Percentiles rank a stretch among this genome's conserved stretches.
Evolutionary conservation across 2,329 filamentous ascomycete genomes (phyloP).

Genomic region (Botryosphaeria agaves): DNA sequence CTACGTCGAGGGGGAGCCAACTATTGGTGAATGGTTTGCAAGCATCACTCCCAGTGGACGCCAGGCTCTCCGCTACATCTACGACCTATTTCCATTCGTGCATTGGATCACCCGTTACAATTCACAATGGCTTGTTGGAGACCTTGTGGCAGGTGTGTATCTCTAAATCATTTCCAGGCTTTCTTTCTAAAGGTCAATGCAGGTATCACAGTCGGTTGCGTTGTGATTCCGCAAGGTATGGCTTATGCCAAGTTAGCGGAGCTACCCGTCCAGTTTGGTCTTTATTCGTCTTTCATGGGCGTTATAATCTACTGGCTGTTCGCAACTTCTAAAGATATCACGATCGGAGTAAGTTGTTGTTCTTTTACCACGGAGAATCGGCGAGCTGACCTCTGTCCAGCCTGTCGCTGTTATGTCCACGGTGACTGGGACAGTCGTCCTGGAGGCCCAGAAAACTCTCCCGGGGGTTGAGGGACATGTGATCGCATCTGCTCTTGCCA

Average conservation of each 20-base stretch:
- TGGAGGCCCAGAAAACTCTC: constrained; percentile 37
- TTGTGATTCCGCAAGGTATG: constrained; percentile 94
- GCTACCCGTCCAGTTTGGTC: constrained; percentile 64
- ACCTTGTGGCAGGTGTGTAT: constrained; percentile 64
- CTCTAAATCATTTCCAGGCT: too few relatives aligned
- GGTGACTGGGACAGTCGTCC: constrained; percentile 67
- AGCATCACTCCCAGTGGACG: constrained; percentile 41
- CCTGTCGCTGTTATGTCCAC: constrained; percentile 94
- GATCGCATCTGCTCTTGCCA: constrained; percentile 60
- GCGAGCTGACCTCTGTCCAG: constrained; percentile 21
- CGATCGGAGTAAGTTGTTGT: constrained; percentile 56
- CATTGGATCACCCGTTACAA: constrained; percentile 89
- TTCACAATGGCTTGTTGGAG: constrained; percentile 69
- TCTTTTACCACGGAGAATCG: too few relatives aligned
- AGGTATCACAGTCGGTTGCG: constrained; percentile 56
- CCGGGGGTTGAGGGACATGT: constrained; percentile 44
- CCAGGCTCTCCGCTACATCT: constrained; percentile 42
- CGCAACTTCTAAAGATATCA: constrained; percentile 96
- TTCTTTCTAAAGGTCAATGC: constrained; percentile 1
- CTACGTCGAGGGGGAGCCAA: constrained; percentile 73
- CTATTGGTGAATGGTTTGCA: constrained; percentile 51
- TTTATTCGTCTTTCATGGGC: constrained; percentile 94
- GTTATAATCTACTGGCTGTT: constrained; percentile 95
- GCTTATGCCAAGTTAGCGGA: constrained; percentile 76
- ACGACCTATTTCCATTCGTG: constrained; percentile 69